A percentile compares a stretch with the other conserved stretches of the same genome.
Conservation (phyloP, 257 asterid genomes). For the Sherardia arvensis region DNA sequence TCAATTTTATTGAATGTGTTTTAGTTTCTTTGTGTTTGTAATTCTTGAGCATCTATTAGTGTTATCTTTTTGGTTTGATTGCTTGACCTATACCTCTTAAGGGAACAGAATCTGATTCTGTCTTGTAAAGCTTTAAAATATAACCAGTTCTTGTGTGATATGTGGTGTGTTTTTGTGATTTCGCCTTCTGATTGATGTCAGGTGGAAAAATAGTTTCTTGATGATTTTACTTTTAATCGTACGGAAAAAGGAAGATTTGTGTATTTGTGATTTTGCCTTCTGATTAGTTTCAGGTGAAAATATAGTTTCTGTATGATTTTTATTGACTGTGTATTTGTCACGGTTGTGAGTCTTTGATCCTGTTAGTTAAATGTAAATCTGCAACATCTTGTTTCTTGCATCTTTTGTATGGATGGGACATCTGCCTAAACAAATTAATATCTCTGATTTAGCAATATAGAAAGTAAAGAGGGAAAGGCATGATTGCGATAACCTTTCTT, state of each 20-base stretch:
- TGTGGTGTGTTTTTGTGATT: background rate
- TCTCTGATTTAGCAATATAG: too few relatives aligned
- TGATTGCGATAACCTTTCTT: background rate
- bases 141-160: background rate
- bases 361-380: background rate
- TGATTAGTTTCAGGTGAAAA: background rate
- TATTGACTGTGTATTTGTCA: background rate
- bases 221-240: background rate
- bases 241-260: background rate
- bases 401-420: background rate
- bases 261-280: background rate
- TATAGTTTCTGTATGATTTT: too few relatives aligned
- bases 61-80: slow-evolving; percentile 7
- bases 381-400: background rate
- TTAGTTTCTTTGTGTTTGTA: background rate
- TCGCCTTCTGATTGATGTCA: background rate
- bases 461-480: too few relatives aligned
- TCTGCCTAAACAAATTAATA: background rate
- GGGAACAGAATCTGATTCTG: slow-evolving; percentile 14
- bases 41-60: slow-evolving; percentile 10
- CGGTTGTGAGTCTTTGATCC: background rate
- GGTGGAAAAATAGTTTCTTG: slow-evolving; percentile 6
- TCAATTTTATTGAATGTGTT: slow-evolving; percentile 7
- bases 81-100: slow-evolving; percentile 7
- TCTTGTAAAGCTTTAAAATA: background rate